A percentile compares a stretch with the other conserved stretches of the same genome.
phyloP scores from a whole-genome alignment of 1,284 basidiomycete species.

The Bjerkandera adusta region DNA sequence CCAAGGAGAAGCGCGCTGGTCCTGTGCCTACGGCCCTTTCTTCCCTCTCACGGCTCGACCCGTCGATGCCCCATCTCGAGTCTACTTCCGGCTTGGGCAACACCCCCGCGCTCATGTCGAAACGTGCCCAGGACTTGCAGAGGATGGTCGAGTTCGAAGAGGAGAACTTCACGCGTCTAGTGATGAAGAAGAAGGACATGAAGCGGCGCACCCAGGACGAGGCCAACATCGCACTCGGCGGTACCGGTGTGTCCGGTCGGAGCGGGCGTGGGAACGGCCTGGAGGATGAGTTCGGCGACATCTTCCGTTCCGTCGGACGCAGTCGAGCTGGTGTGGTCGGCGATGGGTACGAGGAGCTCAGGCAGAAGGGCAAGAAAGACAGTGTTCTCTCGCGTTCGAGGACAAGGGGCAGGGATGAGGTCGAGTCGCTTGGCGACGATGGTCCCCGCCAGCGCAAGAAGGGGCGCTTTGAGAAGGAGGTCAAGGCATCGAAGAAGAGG shows the following conservation, averaged over 20 bases:
- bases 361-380: conserved; percentile 65
- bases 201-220: conserved; percentile 83
- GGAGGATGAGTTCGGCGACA: conserved; percentile 84
- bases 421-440: conserved; percentile 41
- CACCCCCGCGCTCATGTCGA: conserved; percentile 54
- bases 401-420: conserved; percentile 39
- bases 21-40: conserved; percentile 73
- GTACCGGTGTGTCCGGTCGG: conserved; percentile 48
- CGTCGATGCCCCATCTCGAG: conserved; percentile 64
- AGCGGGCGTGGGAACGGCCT: conserved; percentile 69
- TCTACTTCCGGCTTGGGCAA: conserved; percentile 79
- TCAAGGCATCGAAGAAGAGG: conserved; percentile 51
- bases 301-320: conserved; percentile 58
- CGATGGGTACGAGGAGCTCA: conserved; percentile 76
- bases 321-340: conserved; percentile 40
- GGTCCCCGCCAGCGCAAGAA: conserved; percentile 56
- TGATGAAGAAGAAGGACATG: conserved; percentile 90
- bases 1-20: conserved; percentile 40
- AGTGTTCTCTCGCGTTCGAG: conserved; percentile 55
- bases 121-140: conserved; percentile 75
- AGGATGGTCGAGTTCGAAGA: conserved; percentile 93
- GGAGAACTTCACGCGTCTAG: conserved; percentile 90
- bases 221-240: conserved; percentile 89
- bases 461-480: conserved; percentile 75
- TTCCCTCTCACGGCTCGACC: conserved; percentile 64